Conservation (phyloP, 805 yeast genomes). For the Zygosaccharomyces siamensis region DNA sequence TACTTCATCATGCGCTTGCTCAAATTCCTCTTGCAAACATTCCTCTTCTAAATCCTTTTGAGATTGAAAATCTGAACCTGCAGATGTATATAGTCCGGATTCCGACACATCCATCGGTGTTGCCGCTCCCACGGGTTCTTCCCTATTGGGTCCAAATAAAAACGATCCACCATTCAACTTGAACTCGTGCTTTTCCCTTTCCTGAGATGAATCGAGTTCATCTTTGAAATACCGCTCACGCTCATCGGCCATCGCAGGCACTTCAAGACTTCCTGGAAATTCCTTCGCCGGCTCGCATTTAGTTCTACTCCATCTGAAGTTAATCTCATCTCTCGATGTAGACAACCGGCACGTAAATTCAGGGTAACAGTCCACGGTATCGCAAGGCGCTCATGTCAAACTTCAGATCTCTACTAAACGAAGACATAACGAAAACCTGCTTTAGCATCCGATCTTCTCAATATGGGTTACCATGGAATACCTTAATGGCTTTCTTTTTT, state of each 20-base stretch:
- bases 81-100: slow-evolving; percentile 24
- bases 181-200: slow-evolving; percentile 9
- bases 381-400: background rate
- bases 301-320: background rate
- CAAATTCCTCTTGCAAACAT: background rate
- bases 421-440: background rate
- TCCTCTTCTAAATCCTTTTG: background rate
- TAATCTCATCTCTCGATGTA: slow-evolving; percentile 1
- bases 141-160: slow-evolving; percentile 13
- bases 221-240: slow-evolving; percentile 30
- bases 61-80: background rate
- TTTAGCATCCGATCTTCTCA: no score
- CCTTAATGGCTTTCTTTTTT: no score
- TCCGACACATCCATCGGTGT: slow-evolving; percentile 5
- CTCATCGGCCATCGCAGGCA: slow-evolving; percentile 7
- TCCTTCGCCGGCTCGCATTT: background rate
- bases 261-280: background rate
- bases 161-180: slow-evolving; percentile 20
- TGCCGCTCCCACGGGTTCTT: slow-evolving; percentile 1
- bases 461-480: no score
- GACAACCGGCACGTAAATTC: background rate
- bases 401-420: background rate
- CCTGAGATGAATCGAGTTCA: slow-evolving; percentile 28
- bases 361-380: background rate
- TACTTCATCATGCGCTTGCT: background rate